phyloP scores from a whole-genome alignment of 169 alveolate genomes.

The Fabrea salina region DNA sequence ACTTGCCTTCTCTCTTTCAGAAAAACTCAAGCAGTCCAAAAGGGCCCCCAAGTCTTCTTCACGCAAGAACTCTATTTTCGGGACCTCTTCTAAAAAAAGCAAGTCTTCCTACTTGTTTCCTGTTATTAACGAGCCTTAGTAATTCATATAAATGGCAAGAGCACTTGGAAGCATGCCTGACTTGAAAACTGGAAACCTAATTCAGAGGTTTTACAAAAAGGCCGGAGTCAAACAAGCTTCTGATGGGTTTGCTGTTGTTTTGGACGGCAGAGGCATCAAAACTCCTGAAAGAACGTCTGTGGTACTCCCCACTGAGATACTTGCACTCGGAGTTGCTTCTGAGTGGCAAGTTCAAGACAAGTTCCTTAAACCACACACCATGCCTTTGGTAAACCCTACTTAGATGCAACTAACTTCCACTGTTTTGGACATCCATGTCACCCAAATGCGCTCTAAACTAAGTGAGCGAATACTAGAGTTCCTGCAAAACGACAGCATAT shows the following conservation, averaged over 20 bases:
- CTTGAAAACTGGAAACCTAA: constrained; percentile 23
- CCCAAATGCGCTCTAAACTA: not conserved
- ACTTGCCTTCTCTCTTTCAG: no score
- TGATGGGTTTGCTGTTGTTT: not conserved
- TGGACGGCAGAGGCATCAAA: constrained; percentile 11
- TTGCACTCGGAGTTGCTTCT: constrained; percentile 9
- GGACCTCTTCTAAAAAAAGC: no score
- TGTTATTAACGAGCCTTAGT: no score
- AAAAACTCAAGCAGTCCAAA: no score
- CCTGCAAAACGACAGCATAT: constrained; percentile 14
- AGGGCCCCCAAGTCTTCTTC: no score
- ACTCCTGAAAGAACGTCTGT: constrained; percentile 15
- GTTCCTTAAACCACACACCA: not conserved
- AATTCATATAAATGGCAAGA: not conserved
- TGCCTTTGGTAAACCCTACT: constrained; percentile 30
- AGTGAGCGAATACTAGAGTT: not conserved
- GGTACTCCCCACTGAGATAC: constrained; percentile 13
- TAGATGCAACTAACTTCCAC: constrained; percentile 16
- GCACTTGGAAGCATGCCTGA: constrained; percentile 13
- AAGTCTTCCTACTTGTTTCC: no score
- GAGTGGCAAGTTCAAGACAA: constrained; percentile 30
- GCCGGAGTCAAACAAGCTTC: not conserved
- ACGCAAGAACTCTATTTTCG: no score
- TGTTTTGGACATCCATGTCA: not conserved
- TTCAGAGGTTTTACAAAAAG: constrained; percentile 28